These are phyloP conservation scores for Xylariales sp. DNA, from an alignment of 2,329 filamentous ascomycete species.

Conservation along the genomic window DNA sequence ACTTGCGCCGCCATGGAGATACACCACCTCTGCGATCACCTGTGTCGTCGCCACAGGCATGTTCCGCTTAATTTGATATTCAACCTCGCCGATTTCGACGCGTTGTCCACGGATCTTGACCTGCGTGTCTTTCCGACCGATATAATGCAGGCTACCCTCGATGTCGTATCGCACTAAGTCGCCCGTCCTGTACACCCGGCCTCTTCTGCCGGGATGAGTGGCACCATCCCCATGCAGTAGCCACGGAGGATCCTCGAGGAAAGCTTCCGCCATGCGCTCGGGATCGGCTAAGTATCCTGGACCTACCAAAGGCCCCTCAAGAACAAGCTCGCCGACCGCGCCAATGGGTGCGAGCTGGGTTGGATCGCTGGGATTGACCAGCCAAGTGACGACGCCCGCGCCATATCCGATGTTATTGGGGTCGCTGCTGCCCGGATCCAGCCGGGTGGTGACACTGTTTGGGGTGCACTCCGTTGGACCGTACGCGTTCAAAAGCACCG, in stretches of 20 bases:
- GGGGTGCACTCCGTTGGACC: constrained; percentile 7
- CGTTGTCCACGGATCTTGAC: constrained; percentile 77
- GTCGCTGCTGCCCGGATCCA: too few species aligned
- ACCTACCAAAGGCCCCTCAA: constrained; percentile 11
- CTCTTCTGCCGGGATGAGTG: constrained; percentile 7
- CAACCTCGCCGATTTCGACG: constrained; percentile 75
- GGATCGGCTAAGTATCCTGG: constrained; percentile 26
- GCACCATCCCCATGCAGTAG: too few species aligned
- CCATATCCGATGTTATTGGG: too few species aligned
- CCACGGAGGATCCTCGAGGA: constrained; percentile 15
- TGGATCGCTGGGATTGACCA: constrained; percentile 6
- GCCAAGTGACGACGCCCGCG: constrained; percentile 5
- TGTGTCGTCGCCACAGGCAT: neutral
- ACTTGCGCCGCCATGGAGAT: neutral
- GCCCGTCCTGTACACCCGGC: constrained; percentile 32
- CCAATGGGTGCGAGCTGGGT: constrained; percentile 10
- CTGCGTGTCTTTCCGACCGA: constrained; percentile 56
- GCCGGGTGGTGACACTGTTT: too few species aligned
- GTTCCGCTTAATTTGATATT: constrained; percentile 20
- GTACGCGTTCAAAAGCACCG: constrained; percentile 1
- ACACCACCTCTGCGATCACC: neutral
- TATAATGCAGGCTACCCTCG: constrained; percentile 23
- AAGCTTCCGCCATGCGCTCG: constrained; percentile 14
- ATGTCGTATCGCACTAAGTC: constrained; percentile 31
- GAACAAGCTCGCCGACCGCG: constrained; percentile 12